Base-by-base conservation (phyloP, 2,329 filamentous ascomycete species). In the Berkeleyomyces basicola region DNA sequence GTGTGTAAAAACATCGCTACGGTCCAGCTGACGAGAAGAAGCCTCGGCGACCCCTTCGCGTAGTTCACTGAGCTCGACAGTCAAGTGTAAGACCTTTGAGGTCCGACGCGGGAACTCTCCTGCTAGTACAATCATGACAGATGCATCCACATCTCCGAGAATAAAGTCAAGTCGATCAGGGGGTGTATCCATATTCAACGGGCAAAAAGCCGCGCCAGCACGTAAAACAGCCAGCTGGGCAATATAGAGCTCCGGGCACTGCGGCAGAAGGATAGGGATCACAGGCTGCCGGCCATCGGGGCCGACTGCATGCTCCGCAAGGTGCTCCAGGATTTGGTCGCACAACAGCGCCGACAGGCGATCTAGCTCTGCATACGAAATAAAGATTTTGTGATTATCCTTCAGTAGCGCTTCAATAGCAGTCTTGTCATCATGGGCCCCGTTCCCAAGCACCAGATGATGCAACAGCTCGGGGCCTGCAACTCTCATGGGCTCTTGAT, bases 151-250 rank as follows among this genome's bases (percentile, higher is more conserved):
- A 76, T 96, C 90, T n/a, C 81, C 71, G 14, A 91, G 73, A 59
- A 96, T 91, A 70, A 95, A 96, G 59, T 79, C 81, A 51, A 95
- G 78, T 58, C 91, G 80, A 61, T 95, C 89, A 3, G 77, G 72
- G 0, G 91, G 91, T 0, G 85, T 82, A 72, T 95, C 90, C 58
- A 88, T 78, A 65, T 86, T 86, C 63, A 96, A 75, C 0, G 91
- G 90, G 67, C 90, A 96, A 68, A 96, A 96, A 0, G 89, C 89
- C 43, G 82, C 88, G 5, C 91, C 91, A 10, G 84, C 84, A 71
- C 91, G 90, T 57, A 96, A 76, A 61, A 92, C 82, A 3, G 86
- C 90, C 53, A 96, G 72, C 66, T 88, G 80, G 1, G 88, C 79
- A 63, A 93, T 78, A 72, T 96, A 96, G 33, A 96, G 78, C 57